Evolutionary conservation across 148 eudicot species (phyloP).

Genomic region (Chenopodium suecicum): DNA sequence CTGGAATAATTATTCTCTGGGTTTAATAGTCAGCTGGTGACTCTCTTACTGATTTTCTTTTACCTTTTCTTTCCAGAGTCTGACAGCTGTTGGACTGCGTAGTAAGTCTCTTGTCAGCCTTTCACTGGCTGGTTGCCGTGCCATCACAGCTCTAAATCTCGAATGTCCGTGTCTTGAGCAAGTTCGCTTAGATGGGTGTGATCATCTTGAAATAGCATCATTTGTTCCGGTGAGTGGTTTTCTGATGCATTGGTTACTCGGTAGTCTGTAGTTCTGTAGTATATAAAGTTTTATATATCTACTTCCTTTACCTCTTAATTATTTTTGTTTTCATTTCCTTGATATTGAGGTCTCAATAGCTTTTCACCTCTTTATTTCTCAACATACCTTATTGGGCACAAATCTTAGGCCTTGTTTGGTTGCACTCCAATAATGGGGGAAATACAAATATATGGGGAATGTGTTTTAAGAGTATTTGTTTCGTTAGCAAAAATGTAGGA

Average conservation of each 20-base stretch:
- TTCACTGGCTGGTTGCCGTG: conserved; percentile 88
- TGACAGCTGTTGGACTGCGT: conserved; percentile 62
- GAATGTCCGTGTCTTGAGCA: conserved; percentile 73
- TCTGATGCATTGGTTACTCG: background rate
- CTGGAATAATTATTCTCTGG: too few species aligned
- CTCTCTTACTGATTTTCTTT: background rate
- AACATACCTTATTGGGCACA: background rate
- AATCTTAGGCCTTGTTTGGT: too few species aligned
- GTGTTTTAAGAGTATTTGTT: too few species aligned
- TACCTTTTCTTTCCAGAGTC: conserved; percentile 49
- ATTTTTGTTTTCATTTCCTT: too few species aligned
- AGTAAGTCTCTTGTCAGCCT: conserved; percentile 69
- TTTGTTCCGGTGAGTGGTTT: conserved; percentile 71
- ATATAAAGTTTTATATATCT: too few species aligned
- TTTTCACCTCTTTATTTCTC: background rate
- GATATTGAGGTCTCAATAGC: background rate
- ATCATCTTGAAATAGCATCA: conserved; percentile 91
- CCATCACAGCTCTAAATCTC: conserved; percentile 59
- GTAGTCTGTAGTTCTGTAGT: background rate
- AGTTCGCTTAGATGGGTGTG: conserved; percentile 92
- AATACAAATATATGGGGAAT: too few species aligned
- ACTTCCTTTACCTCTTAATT: background rate
- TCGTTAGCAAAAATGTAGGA: too few species aligned
- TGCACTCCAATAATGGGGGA: too few species aligned
- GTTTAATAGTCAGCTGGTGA: too few species aligned